Conservation (phyloP, 2,329 filamentous ascomycete species). For the Calonectria montana region DNA sequence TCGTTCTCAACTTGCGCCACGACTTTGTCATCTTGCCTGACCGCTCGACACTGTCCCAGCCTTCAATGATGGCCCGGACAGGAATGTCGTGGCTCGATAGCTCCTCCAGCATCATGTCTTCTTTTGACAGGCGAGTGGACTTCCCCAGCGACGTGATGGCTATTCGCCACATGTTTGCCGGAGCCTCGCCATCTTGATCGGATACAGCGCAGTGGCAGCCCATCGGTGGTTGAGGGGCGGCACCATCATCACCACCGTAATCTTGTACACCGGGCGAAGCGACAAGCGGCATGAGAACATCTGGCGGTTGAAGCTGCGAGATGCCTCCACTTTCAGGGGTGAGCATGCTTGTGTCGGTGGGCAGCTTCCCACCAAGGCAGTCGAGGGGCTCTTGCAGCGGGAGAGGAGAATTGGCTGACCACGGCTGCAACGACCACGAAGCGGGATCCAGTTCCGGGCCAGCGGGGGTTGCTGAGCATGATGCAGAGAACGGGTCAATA, state of each 20-base stretch:
- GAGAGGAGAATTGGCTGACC: background rate
- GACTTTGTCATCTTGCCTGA: constrained; percentile 39
- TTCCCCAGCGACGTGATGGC: constrained; percentile 37
- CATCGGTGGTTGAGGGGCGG: background rate
- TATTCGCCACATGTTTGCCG: constrained; percentile 37
- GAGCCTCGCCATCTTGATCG: background rate
- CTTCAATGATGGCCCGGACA: constrained; percentile 40
- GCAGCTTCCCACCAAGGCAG: background rate
- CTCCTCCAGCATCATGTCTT: constrained; percentile 34
- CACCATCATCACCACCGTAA: background rate
- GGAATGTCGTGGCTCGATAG: constrained; percentile 39
- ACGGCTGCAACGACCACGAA: background rate
- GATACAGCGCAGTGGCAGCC: background rate
- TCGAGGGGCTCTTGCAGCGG: background rate
- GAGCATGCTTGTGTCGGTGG: background rate
- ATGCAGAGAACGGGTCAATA: background rate
- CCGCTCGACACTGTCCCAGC: constrained; percentile 44
- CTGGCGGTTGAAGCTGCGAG: background rate
- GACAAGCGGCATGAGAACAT: background rate
- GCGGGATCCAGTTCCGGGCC: background rate
- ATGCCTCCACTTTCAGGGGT: background rate
- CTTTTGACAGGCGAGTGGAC: constrained; percentile 21
- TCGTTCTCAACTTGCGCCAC: constrained; percentile 41
- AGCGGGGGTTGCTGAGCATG: background rate
- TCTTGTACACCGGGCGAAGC: background rate